A percentile compares a stretch with the other conserved stretches of the same genome.
phyloP scores from a whole-genome alignment of 495 filamentous ascomycete species.

The Lasiosphaeris hirsuta region DNA sequence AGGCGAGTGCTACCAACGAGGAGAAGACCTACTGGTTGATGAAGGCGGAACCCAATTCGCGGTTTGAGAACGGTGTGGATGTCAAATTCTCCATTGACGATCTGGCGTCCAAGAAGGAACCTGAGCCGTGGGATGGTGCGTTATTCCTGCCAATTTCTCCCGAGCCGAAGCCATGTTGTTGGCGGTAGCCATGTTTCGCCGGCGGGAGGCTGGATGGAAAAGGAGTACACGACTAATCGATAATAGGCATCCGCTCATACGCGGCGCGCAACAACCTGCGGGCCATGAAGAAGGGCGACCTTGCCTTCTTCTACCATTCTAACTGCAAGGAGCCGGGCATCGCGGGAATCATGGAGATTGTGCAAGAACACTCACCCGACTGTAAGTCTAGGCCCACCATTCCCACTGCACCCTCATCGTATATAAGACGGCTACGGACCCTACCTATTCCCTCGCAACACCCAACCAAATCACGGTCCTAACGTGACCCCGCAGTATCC shows the following conservation, averaged over 20 bases:
- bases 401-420: too few relatives aligned
- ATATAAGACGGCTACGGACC: too few relatives aligned
- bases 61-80: slow-evolving; percentile 79
- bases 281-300: slow-evolving; percentile 85
- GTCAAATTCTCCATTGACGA: slow-evolving; percentile 96
- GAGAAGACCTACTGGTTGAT: slow-evolving; percentile 76
- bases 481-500: slow-evolving; percentile 53
- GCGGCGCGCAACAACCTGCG: slow-evolving; percentile 81
- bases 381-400: slow-evolving; percentile 43
- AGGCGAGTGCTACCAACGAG: not conserved
- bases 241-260: slow-evolving; percentile 46
- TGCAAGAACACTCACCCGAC: slow-evolving; percentile 74
- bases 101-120: slow-evolving; percentile 60
- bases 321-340: slow-evolving; percentile 89
- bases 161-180: too few relatives aligned
- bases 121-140: slow-evolving; percentile 87
- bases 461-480: slow-evolving; percentile 19
- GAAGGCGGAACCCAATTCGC: slow-evolving; percentile 90
- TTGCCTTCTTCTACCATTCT: slow-evolving; percentile 97
- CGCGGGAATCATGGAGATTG: slow-evolving; percentile 91
- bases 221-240: slow-evolving; percentile 15
- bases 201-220: not conserved
- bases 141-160: not conserved
- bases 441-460: not conserved
- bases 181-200: too few relatives aligned